Base-by-base conservation (phyloP, 495 filamentous ascomycete species). In the Penicillium coprophilum region DNA sequence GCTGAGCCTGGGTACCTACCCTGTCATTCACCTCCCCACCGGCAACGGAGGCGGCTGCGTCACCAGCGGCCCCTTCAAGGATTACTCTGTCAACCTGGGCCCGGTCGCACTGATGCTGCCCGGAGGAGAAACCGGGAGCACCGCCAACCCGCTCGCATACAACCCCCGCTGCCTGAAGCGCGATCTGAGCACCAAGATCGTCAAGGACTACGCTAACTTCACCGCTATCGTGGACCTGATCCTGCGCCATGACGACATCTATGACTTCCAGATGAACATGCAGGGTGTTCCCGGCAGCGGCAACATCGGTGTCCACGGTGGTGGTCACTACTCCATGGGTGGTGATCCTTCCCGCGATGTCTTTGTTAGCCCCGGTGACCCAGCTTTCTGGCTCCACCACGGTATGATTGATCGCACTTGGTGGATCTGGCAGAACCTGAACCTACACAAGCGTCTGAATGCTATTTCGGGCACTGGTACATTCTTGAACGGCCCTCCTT, bases 381-480 rank as follows among this genome's bases (percentile, higher is more conserved):
- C 87, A 7, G 79, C 74, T 12, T 90, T 91, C 69, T 90, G 74
- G 61, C 75, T 86, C 20, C 87, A 90, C 66, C 87, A 91, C 65
- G 82, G 77, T 5, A 82, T 83, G 75, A 80, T 92, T 52, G 88
- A 91, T 68, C 81, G 82, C 36, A 63, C 83, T 4, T 90, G 80
- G 75, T 87, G 84, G 80, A 83, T 85, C 24, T 90, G 88, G 87
- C 86, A 90, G 71, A 81, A 76, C 46, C 61, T 80, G 50, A 79
- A 89, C 59, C 65, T 73, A 20, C 47, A 60, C 50, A 70, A 72
- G 20, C 71, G 84, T 6, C 64, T 60, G 50, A 67, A 75, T 57
- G 73, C 68, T 23, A 73, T 83, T 56, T 72, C 68, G 21, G 84
- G 82, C 0, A 87, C 80, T 24, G 72, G 74, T 15, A 87, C 85